Evolutionary conservation across 768 basidiomycete genomes (phyloP), one percentile per base, ranked within the genome.

Genomic region (Auriscalpium vulgare): DNA sequence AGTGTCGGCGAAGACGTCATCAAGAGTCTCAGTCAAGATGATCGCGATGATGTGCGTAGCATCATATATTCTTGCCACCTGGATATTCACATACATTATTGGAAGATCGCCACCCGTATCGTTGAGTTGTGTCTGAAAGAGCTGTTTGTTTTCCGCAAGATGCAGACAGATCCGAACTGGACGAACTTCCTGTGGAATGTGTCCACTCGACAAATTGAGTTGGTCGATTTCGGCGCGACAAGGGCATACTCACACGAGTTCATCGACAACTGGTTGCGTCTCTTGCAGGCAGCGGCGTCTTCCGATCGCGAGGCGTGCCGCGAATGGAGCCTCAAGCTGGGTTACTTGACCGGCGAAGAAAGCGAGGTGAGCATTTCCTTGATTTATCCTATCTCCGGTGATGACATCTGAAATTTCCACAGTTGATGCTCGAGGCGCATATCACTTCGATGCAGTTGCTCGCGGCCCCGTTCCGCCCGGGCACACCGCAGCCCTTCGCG

Each of bases 131-230:
- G 93, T 66, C 73, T 99, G 43, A 82, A 79, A 56, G 97, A 98
- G 67, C 80, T 99, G 8, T 97, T 97, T 68, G 76, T 84, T 57
- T 95, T 97, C 74, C 76, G 89, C 35, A 70, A 87, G 45, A 98
- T 99, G 97, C 97, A 98, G 69, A 99, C 95, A 0, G 95, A 99
- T 67, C 97, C 97, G 3, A 98, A 99, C 64, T 98, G 91, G 90
- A 89, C 91, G 9, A 98, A 98, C 69, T 98, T 99, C 73, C 74
- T 99, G 21, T 97, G 90, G 85, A 88, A 94, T 68, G 63, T 75
- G 0, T 57, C 72, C 3, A 83, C 83, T 1, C 76, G 79, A 45
- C 81, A 84, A 77, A 88, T 86, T 38, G 90, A 89, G 61, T 74
- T 99, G 23, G 88, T 99, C 52, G 97, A 99, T 70, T 98, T 98